A percentile compares a stretch with the other conserved stretches of the same genome.
Conservation (phyloP, 2,329 filamentous ascomycete species). For the Ophiostoma triangulosporum region DNA sequence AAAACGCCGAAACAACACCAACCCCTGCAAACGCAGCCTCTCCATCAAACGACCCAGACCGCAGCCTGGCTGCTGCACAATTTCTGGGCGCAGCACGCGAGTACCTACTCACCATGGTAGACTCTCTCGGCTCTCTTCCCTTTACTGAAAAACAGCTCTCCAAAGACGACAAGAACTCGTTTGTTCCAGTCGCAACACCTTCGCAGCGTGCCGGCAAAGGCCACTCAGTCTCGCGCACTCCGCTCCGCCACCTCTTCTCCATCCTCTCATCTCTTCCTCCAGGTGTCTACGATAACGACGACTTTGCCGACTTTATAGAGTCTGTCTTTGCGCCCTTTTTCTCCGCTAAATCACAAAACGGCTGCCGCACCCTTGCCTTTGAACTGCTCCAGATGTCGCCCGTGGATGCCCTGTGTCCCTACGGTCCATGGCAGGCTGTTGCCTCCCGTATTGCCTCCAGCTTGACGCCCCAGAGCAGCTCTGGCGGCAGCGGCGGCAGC, state of each 20-base stretch:
- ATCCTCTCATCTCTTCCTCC: conserved; percentile 41
- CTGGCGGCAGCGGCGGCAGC: not conserved
- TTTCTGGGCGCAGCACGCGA: conserved; percentile 42
- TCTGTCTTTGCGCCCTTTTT: conserved; percentile 47
- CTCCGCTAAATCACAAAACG: conserved; percentile 30
- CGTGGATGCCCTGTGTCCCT: conserved; percentile 30
- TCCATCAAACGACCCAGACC: conserved; percentile 23
- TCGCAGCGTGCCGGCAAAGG: conserved; percentile 44
- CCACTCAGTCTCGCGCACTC: conserved; percentile 37
- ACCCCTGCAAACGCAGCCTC: conserved; percentile 18
- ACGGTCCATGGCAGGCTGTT: conserved; percentile 37
- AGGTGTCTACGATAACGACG: conserved; percentile 33
- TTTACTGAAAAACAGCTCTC: conserved; percentile 49
- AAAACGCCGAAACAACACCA: conserved; percentile 20
- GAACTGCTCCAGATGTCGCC: conserved; percentile 39
- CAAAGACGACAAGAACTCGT: conserved; percentile 35
- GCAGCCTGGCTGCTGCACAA: conserved; percentile 24
- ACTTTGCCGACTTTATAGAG: conserved; percentile 32
- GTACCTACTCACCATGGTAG: conserved; percentile 35
- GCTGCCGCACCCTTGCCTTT: conserved; percentile 31
- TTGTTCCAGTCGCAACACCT: conserved; percentile 52
- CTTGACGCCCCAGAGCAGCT: conserved; percentile 22
- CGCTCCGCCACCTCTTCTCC: conserved; percentile 52
- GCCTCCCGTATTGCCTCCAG: conserved; percentile 31
- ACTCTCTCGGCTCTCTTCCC: conserved; percentile 41